Evolutionary conservation across 2,329 filamentous ascomycete genomes (phyloP), one percentile per base, ranked within the genome.

Genomic region (Trichophyton mentagrophytes): DNA sequence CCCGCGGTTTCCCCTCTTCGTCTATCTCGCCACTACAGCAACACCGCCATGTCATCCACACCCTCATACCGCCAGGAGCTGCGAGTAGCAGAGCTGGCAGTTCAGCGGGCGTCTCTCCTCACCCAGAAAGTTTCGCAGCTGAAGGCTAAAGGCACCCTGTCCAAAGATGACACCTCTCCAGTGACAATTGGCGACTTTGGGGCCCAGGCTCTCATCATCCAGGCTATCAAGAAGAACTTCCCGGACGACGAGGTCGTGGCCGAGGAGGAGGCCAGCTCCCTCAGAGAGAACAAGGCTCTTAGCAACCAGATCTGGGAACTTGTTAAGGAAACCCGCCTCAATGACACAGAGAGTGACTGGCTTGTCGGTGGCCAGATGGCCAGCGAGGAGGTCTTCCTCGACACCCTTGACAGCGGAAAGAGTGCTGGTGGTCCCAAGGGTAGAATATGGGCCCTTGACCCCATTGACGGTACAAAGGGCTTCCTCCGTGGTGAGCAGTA

Each of bases 181-280:
- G 93, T 99, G 69, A 99, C 93, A 17, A 93, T 97, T 68, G 93
- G 92, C 73, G 93, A 99, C 78, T 97, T 96, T 74, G 93, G 93
- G 70, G 95, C 93, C 42, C 93, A 99, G 78, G 91, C 93, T 36
- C 84, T 99, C 66, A 96, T 99, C 75, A 96, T 97, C 70, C 82
- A 86, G 61, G 92, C 92, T 30, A 86, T 99, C 67, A 86, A 86
- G 75, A 84, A 89, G 75, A 89, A 88, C 75, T 99, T 99, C 78
- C 93, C 93, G 17, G 71, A 84, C 40, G 93, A 99, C 71, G 87
- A 89, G 73, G 88, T 99, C 65, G 89, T 99, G 47, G 93, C 89
- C 66, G 93, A 99, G 76, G 93, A 99, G 76, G 93, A 99, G 76
- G 89, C 92, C 6, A 85, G 84, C 63, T 82, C 86, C 67, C 82